Base-by-base conservation (phyloP, 1,139 yeast species). In the Diutina sp. region DNA sequence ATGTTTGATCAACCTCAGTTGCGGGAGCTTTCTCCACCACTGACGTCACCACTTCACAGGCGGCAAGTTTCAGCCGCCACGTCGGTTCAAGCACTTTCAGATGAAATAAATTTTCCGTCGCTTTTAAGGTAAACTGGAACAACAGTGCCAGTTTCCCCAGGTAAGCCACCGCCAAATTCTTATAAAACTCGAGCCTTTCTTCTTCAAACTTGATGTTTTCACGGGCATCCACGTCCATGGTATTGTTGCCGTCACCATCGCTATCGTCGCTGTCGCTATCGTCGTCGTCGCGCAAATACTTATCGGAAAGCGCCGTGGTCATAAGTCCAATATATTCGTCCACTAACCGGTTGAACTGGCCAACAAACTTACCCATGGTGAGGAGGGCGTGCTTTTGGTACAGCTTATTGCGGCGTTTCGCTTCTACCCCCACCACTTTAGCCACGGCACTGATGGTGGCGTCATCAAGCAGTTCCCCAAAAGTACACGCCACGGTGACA, bases 361-460 rank as follows among this genome's bases (percentile, higher is more conserved):
- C 51, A 3, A 47, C 30, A 47, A 47, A 47, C 28, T 66, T 70
- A 3, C 86, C 83, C 52, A 81, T 68, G 0, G 79, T 69, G 46
- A 74, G 70, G n/a, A 85, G 67, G 1, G 83, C 76, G 46, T 74
- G 72, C 56, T 70, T 73, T 58, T 83, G 88, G 66, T 91, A 91
- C 1, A 69, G 78, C 61, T 77, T 79, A 65, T 88, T 90, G 56
- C 81, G 79, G 62, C 96, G 76, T 58, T 79, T 80, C 0, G 87
- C 81, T 67, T 91, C 98, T 1, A 74, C 71, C 1, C 73, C 58
- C 0, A 86, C 78, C 1, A 79, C 72, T 46, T 72, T 72, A 50
- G 73, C 72, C 16, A 85, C 69, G 25, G 64, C 64, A 1, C 67
- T 67, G 46, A 77, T 58, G 0, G 66, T 68, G 1, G 61, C 64